Conservation (phyloP, 306 rosid species). For the Quillaja saponaria region DNA sequence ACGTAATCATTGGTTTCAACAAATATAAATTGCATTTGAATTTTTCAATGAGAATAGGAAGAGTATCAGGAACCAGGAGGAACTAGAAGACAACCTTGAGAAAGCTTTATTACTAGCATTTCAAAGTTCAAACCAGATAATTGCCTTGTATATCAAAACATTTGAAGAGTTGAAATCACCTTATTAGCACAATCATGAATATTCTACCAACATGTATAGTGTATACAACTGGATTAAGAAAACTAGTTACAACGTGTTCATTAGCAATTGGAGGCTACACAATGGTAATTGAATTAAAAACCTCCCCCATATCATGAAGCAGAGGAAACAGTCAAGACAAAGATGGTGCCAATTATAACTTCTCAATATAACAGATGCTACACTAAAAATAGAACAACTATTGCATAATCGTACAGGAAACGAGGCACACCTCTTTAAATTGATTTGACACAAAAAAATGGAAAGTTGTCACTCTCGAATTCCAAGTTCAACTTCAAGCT, state of each 20-base stretch:
- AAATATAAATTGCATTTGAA: too few species aligned
- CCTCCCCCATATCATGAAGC: slow-evolving; percentile 24
- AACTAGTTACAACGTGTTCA: slow-evolving; percentile 21
- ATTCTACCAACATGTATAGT: slow-evolving; percentile 35
- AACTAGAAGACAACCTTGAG: too few species aligned
- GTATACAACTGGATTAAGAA: slow-evolving; percentile 16
- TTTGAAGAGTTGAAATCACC: slow-evolving; percentile 19
- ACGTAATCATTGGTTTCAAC: too few species aligned
- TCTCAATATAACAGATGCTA: slow-evolving; percentile 27
- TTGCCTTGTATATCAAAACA: slow-evolving; percentile 14
- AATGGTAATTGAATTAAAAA: slow-evolving; percentile 26
- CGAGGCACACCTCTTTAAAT: slow-evolving; percentile 22
- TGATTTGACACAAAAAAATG: slow-evolving; percentile 13
- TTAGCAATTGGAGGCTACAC: slow-evolving; percentile 1
- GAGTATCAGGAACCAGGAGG: too few species aligned
- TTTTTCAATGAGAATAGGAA: too few species aligned
- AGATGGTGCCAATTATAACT: slow-evolving; percentile 22
- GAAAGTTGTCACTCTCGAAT: slow-evolving; percentile 62
- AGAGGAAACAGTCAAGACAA: slow-evolving; percentile 27
- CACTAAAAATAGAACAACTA: slow-evolving; percentile 25
- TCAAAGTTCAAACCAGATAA: too few species aligned
- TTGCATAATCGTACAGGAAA: slow-evolving; percentile 12
- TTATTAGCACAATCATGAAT: slow-evolving; percentile 30
- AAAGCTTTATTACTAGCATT: too few species aligned
- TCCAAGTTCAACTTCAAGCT: slow-evolving; percentile 89